phyloP scores from a whole-genome alignment of 257 asterid genomes.

The Solanum okadae region DNA sequence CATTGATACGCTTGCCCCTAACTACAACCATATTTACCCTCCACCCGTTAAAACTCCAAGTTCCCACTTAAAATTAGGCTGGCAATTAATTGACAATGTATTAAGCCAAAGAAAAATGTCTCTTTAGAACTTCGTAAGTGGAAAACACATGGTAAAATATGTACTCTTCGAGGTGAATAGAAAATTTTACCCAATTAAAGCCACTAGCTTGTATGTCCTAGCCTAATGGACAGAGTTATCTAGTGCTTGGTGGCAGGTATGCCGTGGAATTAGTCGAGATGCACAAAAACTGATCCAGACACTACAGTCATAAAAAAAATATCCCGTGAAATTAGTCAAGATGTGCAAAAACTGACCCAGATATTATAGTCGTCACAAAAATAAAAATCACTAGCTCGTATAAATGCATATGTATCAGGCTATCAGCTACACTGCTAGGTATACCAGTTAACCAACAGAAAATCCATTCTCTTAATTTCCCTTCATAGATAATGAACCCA shows the following conservation, averaged over 20 bases:
- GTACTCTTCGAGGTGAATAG: background rate
- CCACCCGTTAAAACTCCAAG: background rate
- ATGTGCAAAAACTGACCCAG: too few species aligned
- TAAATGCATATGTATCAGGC: background rate
- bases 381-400: too few species aligned
- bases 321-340: too few species aligned
- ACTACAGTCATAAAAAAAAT: too few species aligned
- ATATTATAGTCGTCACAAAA: too few species aligned
- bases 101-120: background rate
- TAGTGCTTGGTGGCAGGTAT: too few species aligned
- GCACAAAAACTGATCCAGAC: too few species aligned
- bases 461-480: too few species aligned
- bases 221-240: background rate
- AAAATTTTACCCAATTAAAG: background rate
- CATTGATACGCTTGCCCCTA: too few species aligned
- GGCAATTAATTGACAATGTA: background rate
- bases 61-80: background rate
- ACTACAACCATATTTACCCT: background rate
- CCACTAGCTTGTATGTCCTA: background rate
- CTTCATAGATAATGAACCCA: too few species aligned
- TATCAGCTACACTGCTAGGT: background rate
- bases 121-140: background rate
- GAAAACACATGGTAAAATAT: background rate
- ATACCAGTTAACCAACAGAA: too few species aligned
- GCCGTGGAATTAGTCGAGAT: too few species aligned